Conservation (phyloP, 2,329 filamentous ascomycete genomes). For the Xylaria sp. region DNA sequence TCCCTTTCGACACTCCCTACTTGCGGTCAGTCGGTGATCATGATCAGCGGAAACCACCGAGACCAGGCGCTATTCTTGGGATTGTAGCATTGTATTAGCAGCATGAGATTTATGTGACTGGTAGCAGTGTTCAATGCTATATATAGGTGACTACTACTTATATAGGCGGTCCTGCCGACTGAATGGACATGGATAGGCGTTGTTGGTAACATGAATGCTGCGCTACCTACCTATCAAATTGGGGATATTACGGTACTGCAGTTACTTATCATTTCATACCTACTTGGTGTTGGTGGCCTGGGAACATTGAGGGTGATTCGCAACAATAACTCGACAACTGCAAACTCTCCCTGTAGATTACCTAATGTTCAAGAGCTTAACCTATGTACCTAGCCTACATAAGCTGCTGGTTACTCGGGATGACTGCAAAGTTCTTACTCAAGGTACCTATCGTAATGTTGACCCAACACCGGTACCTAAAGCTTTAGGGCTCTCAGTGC, state of each 20-base stretch:
- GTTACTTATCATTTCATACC: neutral
- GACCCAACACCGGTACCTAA: neutral
- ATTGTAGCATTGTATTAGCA: too few relatives aligned
- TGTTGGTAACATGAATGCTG: conserved; percentile 3
- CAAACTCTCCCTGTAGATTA: neutral
- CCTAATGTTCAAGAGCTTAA: too few relatives aligned
- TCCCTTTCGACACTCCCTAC: conserved; percentile 15
- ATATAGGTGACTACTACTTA: neutral
- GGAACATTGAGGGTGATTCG: neutral
- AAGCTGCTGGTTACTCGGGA: neutral
- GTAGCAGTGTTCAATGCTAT: too few relatives aligned
- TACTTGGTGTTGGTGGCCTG: neutral
- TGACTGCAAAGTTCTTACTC: neutral
- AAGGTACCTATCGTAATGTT: neutral
- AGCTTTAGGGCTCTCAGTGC: conserved; percentile 6
- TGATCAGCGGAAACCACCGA: neutral
- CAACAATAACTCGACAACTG: neutral
- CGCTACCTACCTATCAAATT: neutral
- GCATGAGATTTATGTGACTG: too few relatives aligned
- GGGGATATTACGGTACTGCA: neutral
- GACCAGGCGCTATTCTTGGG: neutral
- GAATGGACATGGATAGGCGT: neutral
- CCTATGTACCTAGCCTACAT: neutral
- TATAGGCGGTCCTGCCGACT: neutral
- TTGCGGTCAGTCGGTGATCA: conserved; percentile 3